A percentile compares a stretch with the other conserved stretches of the same genome.
Conservation (phyloP, 441 rosid species). For the Aquilaria agallochum region DNA sequence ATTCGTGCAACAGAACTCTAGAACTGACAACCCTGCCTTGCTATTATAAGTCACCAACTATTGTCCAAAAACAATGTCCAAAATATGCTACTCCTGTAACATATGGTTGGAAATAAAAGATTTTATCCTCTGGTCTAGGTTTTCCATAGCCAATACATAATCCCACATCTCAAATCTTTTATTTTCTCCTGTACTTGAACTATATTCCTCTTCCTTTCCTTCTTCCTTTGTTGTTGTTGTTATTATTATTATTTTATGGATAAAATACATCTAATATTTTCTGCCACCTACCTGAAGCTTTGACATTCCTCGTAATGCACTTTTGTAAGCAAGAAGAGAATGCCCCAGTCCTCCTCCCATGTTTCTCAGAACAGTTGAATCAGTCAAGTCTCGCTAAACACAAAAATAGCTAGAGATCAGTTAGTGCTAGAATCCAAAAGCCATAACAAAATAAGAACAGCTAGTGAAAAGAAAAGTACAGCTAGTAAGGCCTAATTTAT, state of each 20-base stretch:
- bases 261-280: not conserved
- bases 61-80: too few species aligned
- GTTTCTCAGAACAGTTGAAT: conserved; percentile 92
- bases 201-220: too few species aligned
- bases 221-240: too few species aligned
- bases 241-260: conserved; percentile 4
- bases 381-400: conserved; percentile 85
- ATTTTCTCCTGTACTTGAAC: too few species aligned
- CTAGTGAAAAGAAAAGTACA: not conserved
- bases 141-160: too few species aligned
- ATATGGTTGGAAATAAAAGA: too few species aligned
- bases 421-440: conserved; percentile 9
- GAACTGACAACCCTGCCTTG: too few species aligned
- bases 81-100: too few species aligned
- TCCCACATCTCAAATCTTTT: too few species aligned
- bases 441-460: conserved; percentile 2
- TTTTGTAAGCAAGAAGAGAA: conserved; percentile 91
- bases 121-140: too few species aligned
- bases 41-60: too few species aligned
- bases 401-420: conserved; percentile 9
- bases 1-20: too few species aligned
- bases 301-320: conserved; percentile 71
- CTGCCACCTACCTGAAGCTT: conserved; percentile 71
- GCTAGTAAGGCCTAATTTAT: not conserved
- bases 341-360: conserved; percentile 93